Percentiles rank a stretch among this genome's conserved stretches.
Evolutionary conservation across 805 yeast species (phyloP).

Genomic region (Candida dajiaensis): DNA sequence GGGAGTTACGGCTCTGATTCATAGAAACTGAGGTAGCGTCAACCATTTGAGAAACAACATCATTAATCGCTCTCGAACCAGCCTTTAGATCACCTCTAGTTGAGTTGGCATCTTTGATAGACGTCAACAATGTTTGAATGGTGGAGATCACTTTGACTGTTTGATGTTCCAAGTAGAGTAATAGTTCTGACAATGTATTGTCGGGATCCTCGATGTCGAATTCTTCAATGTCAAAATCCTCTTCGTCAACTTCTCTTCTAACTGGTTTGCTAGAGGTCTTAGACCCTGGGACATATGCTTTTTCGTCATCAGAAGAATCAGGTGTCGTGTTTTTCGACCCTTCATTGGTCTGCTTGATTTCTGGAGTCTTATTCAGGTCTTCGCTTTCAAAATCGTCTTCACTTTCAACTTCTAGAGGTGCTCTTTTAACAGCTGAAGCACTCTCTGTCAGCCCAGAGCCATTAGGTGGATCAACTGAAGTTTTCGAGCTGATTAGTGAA

Average conservation of each 20-base stretch:
- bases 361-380: not conserved
- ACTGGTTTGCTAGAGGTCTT: not conserved
- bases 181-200: slow-evolving; percentile 76
- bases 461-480: not conserved
- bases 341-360: not conserved
- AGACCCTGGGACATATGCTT: not conserved
- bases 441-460: not conserved
- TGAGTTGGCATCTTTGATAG: slow-evolving; percentile 72
- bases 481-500: not conserved
- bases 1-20: slow-evolving; percentile 81
- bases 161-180: slow-evolving; percentile 85
- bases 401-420: not conserved
- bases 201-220: slow-evolving; percentile 86
- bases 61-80: slow-evolving; percentile 70
- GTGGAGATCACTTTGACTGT: slow-evolving; percentile 88
- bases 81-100: slow-evolving; percentile 67
- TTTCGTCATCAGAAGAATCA: not conserved
- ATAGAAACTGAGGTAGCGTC: slow-evolving; percentile 83
- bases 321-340: not conserved
- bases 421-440: not conserved
- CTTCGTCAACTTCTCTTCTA: slow-evolving; percentile 8
- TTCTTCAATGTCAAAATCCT: slow-evolving; percentile 60
- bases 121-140: slow-evolving; percentile 72
- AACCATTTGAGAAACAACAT: slow-evolving; percentile 79
- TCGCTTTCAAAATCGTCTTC: not conserved